Evolutionary conservation across 495 filamentous ascomycete species (phyloP), one percentile per base, ranked within the genome.

Genomic region (Aspergillus egyptiacus): DNA sequence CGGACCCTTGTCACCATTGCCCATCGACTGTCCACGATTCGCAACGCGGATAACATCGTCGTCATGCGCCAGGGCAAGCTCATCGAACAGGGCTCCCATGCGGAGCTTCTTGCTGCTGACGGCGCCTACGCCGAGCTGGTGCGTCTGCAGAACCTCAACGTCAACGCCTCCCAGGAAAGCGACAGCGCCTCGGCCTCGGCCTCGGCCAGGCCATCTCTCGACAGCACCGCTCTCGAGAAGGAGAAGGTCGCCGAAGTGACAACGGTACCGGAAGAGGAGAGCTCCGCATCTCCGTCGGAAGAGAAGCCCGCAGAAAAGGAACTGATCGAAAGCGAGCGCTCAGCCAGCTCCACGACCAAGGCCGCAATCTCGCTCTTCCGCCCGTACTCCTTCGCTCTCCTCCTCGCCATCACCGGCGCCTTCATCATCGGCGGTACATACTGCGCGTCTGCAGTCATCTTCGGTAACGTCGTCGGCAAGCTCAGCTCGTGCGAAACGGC

Each of bases 361-460:
- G 30, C 48, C 13, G 8, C 44, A 13, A 28, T 9, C 14, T 50
- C 48, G n/a, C 48, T 50, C 15, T 50, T 50, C 39, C 48, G 39
- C 19, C 48, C 48, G 8, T 44, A 50, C 17, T 30, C 32, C 1
- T 14, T 50, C 6, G 48, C 31, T 23, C 33, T 50, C 6, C 2
- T 43, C n/a, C 7, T 50, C 3, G 48, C 39, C 4, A 15, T 37
- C 31, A 28, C 19, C 22, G 48, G 48, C 2, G 48, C 52, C 1
- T 33, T 54, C 37, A 48, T 73, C 8, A 71, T 72, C 24, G 74
- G 75, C 2, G 70, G 69, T 5, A 59, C 66, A 11, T 73, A 73
- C 51, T 64, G 68, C 1, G 72, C 67, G 2, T 71, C 74, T 47
- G 72, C 74, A 3, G 67, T 77, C 14, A 71, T 77, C 24, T 78